phyloP scores from a whole-genome alignment of 179 eudicot species.

The Amaranthus tricolor region DNA sequence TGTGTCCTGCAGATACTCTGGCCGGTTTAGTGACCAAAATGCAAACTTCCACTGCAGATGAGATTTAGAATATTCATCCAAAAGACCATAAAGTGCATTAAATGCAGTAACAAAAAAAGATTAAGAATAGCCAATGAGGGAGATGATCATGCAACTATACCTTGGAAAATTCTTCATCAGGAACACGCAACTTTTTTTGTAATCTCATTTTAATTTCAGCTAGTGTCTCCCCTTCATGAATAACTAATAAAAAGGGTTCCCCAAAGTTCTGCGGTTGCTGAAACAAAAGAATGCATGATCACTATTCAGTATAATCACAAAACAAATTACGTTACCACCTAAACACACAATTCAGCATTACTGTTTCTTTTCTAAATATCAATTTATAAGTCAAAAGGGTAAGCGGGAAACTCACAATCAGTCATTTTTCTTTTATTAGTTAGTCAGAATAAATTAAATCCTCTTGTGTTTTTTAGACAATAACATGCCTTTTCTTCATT shows the following conservation, averaged over 20 bases:
- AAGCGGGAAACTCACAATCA: too few species aligned
- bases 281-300: not conserved
- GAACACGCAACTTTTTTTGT: conserved; percentile 68
- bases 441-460: too few species aligned
- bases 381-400: too few species aligned
- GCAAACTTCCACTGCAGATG: conserved; percentile 85
- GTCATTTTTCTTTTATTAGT: too few species aligned
- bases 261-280: conserved; percentile 82
- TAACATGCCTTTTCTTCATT: too few species aligned
- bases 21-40: conserved; percentile 66
- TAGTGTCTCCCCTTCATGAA: conserved; percentile 75
- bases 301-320: not conserved
- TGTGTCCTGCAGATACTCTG: conserved; percentile 70
- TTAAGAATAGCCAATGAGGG: not conserved
- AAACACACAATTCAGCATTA: too few species aligned
- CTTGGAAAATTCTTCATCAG: conserved; percentile 85
- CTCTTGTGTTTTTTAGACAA: too few species aligned
- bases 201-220: conserved; percentile 68
- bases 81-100: not conserved
- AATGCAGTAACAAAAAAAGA: not conserved
- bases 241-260: conserved; percentile 75
- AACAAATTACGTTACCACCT: too few species aligned
- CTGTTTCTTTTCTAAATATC: too few species aligned
- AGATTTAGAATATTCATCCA: not conserved
- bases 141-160: conserved; percentile 27